Evolutionary conservation across 495 filamentous ascomycete species (phyloP), one percentile per base, ranked within the genome.

Genomic region (Parmelia sp.): DNA sequence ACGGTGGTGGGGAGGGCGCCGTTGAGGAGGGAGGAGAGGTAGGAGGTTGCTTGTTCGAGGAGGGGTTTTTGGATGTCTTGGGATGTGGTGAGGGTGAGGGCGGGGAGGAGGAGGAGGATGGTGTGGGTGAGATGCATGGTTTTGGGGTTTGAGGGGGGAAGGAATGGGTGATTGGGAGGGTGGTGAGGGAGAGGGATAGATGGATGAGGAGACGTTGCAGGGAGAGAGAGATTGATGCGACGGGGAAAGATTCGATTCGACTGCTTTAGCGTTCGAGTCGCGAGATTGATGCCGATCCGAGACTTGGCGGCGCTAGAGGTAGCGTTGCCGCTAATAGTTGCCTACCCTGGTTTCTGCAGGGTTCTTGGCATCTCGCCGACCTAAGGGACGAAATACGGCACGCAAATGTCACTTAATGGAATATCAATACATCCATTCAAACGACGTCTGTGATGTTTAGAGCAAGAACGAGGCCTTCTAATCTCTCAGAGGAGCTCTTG

Each of bases 101-200:
- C 83, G 66, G 82, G 78, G 65, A 91, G 79, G 42, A 86, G 67
- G 67, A 90, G 74, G 42, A 86, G 67, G 67, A 90, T 74, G 33
- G 82, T 65, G 58, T 84, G 79, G 66, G 85, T 81, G 78, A 90
- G 83, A 74, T 87, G 90, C 90, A 94, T 94, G n/a, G n/a, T 70
- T 69, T 83, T 71, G 68, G 60, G 65, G 71, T 21, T n/a, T 56
- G 11, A 17, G 1, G 4, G 39, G 25, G 2, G 64, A n/a, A 5
- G 6, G 1, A 49, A 49, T 35, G 3, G 0, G 35, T 36, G 42
- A 42, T n/a, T 21, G 36, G 35, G 1, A 19, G 19, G 47, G 33
- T 27, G 19, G 17, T 12, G 23, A 21, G 60, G 15, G 2, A 36
- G 29, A 39, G 17, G n/a, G 31, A 49, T 2, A 27, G 33, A 51